Base-by-base conservation (phyloP, 2,329 filamentous ascomycete species). In the Colletotrichum liriopes region DNA sequence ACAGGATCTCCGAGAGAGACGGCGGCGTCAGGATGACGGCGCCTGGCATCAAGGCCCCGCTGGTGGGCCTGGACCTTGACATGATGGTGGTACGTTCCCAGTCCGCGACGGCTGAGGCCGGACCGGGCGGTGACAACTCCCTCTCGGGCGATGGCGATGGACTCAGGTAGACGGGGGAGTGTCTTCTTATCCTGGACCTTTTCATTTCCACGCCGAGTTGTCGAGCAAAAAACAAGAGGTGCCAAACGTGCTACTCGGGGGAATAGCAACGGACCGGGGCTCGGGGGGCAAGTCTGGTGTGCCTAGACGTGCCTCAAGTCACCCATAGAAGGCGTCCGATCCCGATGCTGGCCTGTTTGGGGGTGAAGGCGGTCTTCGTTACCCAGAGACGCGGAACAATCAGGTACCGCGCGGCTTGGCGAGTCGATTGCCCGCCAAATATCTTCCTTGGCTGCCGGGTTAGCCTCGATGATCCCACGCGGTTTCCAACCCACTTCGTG, bases 1-100 rank as follows among this genome's bases (percentile, higher is more conserved):
- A 90, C 55, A 99, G 89, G 37, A 99, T 97, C 77, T 98, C 96
- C 71, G 92, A 89, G 61, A 99, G 86, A 39, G 94, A 93, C 54
- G 94, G 96, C 37, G 84, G 85, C 71, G 76, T 80, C 20, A 79
- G 77, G 49, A 79, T 82, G 64, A 80, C 80, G 54, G 82, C 80
- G 52, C 84, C 83, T 51, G 85, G 86, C 56, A 84, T 80, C 67
- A 86, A 83, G 65, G 84, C 82, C 79, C 85, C 79, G 78, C 88
- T 90, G 52, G 82, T 76, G 18, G 86, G 87, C 68, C 88, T 83
- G 8, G 88, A 89, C 29, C 82, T 77, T 43, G 84, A 79, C 82
- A 86, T 87, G 77, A 82, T 81, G 73, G 83, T 82, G 74, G 83
- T 80, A 73, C 78, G 75, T 78, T 83, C 83, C 76, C 80, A 84